phyloP scores from a whole-genome alignment of 768 basidiomycete species.

The Agaricus blazei region DNA sequence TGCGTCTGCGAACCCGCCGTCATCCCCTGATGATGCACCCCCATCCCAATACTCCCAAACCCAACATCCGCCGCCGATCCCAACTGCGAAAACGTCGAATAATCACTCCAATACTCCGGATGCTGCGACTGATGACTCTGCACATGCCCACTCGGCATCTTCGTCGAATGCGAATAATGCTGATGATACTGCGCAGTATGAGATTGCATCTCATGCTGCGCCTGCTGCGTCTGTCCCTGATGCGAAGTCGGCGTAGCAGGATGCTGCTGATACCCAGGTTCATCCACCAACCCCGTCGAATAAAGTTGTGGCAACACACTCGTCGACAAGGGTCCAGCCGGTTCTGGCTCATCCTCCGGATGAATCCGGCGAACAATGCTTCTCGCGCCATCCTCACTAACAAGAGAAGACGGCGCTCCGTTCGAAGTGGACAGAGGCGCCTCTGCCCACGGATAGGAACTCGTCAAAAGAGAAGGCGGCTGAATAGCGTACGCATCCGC shows the following conservation, averaged over 20 bases:
- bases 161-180: constrained; percentile 1
- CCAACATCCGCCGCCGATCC: constrained; percentile 32
- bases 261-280: constrained; percentile 16
- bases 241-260: constrained; percentile 13
- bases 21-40: constrained; percentile 14
- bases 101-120: constrained; percentile 54
- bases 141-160: not conserved
- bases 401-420: not conserved
- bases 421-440: constrained; percentile 2
- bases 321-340: constrained; percentile 53
- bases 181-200: constrained; percentile 3
- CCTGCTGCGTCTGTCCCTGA: constrained; percentile 5
- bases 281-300: constrained; percentile 65
- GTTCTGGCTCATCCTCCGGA: constrained; percentile 18
- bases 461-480: constrained; percentile 12
- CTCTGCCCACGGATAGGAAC: constrained; percentile 14
- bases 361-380: not conserved
- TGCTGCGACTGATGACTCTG: constrained; percentile 28
- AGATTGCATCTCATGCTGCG: constrained; percentile 1
- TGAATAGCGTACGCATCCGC: constrained; percentile 6
- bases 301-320: constrained; percentile 72
- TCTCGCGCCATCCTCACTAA: not conserved
- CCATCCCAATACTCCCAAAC: constrained; percentile 3
- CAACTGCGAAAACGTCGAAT: constrained; percentile 46
- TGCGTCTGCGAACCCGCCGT: too few species aligned